Evolutionary conservation across 495 filamentous ascomycete species (phyloP), one percentile per base, ranked within the genome.

Genomic region (Geoglossum glabrum): DNA sequence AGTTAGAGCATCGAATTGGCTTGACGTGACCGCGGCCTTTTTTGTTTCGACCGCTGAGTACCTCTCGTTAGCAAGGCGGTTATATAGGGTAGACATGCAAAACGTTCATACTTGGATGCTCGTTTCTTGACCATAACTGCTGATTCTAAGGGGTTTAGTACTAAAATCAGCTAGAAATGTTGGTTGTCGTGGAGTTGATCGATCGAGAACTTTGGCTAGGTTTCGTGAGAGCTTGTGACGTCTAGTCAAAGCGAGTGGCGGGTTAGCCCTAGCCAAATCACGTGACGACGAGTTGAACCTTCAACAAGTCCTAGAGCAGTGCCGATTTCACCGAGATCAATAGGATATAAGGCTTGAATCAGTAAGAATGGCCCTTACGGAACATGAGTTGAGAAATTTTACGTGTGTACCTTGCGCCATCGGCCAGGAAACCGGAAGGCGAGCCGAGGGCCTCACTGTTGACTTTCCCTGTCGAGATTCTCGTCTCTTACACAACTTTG

Each of bases 51-150:
- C 92, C 90, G 79, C 84, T 90, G 68, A 65, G 67, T 45, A 50
- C 26, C 55, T 61, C 54, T 17, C 26, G 31, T 17, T 25, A 50
- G n/a, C 19, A 27, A 33, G 23, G 19, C 10, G 10, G 25, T 63
- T 55, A 34, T 27, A 55, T 0, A 23, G 15, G 27, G 59, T 19
- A 27, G 21, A 43, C 31, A 19, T n/a, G 54, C 43, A 54, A 45
- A 30, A 10, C 55, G n/a, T 54, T 63, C 79, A 74, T 85, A 87
- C 84, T 97, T 97, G 79, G 86, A 89, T 74, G 92, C 88, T 80
- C 90, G 85, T 83, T 98, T 98, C 83, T 98, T 98, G 76, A 98
- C 92, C 92, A 98, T 98, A 73, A 75, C 96, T 79, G 77, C 82
- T 77, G 76, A 78, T 77, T 56, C 5, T 25, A 27, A 55, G 21